Conservation (phyloP, 345 rosid species). For the Camelina laxa region DNA sequence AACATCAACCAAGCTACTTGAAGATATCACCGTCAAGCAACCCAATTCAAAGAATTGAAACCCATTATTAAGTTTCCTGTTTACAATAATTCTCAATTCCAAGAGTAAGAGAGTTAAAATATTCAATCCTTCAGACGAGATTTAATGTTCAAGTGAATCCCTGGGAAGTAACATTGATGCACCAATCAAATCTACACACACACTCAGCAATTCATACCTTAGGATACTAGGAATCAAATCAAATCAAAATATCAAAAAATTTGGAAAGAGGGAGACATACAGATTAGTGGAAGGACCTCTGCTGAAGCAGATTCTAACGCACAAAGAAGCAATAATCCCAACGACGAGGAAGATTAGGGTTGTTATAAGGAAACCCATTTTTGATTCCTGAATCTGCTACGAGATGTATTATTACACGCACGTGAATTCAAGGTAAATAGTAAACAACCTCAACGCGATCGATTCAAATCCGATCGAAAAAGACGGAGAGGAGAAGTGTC, state of each 20-base stretch:
- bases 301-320: constrained; percentile 90
- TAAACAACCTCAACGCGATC: neutral
- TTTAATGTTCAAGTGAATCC: too few relatives aligned
- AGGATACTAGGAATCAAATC: constrained; percentile 2
- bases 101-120: neutral
- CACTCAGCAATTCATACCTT: too few relatives aligned
- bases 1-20: neutral
- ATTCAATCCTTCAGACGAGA: constrained; percentile 7
- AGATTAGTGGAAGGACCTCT: constrained; percentile 88
- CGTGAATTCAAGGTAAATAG: constrained; percentile 18
- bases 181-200: too few relatives aligned
- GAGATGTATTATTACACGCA: constrained; percentile 3
- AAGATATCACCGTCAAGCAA: neutral
- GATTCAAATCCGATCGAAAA: neutral
- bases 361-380: constrained; percentile 89
- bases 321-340: constrained; percentile 77
- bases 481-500: constrained; percentile 21
- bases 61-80: neutral
- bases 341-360: constrained; percentile 77
- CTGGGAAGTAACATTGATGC: too few relatives aligned
- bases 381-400: constrained; percentile 46
- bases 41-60: constrained; percentile 7
- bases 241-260: constrained; percentile 11
- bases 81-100: neutral
- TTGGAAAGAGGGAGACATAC: constrained; percentile 51